phyloP scores from a whole-genome alignment of 2,329 filamentous ascomycete species.

The Diaporthe citri region DNA sequence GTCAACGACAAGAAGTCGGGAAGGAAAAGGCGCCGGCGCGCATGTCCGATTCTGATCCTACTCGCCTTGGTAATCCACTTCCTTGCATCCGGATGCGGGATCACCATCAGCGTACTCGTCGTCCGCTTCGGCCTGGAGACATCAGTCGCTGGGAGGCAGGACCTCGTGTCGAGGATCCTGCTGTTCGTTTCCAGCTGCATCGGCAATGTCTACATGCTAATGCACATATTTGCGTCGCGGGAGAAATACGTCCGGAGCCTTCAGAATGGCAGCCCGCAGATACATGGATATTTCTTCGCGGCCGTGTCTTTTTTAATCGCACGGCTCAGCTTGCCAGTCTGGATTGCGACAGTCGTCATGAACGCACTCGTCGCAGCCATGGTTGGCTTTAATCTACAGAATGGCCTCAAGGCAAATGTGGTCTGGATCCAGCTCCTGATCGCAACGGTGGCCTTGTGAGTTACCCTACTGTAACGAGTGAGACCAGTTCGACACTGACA shows the following conservation, averaged over 20 bases:
- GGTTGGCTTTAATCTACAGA: conserved; percentile 13
- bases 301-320: conserved; percentile 33
- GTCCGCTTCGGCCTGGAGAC: conserved; percentile 20
- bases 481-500: neutral
- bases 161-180: conserved; percentile 34
- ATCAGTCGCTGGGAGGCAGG: neutral
- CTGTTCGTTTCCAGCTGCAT: conserved; percentile 35
- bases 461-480: neutral
- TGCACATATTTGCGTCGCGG: conserved; percentile 34
- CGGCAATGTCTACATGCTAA: conserved; percentile 35
- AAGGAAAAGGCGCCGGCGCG: conserved; percentile 13
- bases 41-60: conserved; percentile 14
- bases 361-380: conserved; percentile 29
- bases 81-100: conserved; percentile 1
- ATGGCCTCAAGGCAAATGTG: conserved; percentile 28
- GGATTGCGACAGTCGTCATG: conserved; percentile 35
- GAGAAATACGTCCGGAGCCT: conserved; percentile 31
- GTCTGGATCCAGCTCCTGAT: conserved; percentile 33
- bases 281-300: conserved; percentile 34
- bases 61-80: conserved; percentile 22
- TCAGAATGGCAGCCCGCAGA: conserved; percentile 25
- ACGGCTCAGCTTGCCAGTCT: conserved; percentile 26
- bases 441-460: conserved; percentile 31
- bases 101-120: conserved; percentile 33
- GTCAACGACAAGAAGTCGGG: neutral